These are phyloP conservation scores for Shiraia sp. DNA, from an alignment of 2,329 filamentous ascomycete genomes.

Conservation along the genomic window DNA sequence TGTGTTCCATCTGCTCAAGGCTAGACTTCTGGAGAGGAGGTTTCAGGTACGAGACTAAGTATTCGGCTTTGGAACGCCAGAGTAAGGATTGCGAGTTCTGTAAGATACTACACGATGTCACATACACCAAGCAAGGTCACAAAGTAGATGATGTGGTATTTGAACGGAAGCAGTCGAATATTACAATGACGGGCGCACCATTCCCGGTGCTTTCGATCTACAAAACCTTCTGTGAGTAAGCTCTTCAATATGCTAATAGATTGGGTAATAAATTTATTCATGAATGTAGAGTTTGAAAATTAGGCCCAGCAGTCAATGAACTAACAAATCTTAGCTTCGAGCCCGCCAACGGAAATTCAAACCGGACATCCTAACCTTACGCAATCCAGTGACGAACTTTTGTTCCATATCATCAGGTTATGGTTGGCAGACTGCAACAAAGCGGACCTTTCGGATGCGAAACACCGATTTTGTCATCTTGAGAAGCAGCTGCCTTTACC, in stretches of 20 bases:
- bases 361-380: too few species aligned
- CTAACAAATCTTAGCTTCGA: too few species aligned
- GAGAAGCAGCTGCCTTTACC: constrained; percentile 7
- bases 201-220: constrained; percentile 11
- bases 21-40: constrained; percentile 13
- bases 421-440: constrained; percentile 15
- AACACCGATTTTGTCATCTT: neutral
- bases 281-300: too few species aligned
- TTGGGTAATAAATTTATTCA: too few species aligned
- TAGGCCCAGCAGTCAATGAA: too few species aligned
- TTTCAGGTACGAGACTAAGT: constrained; percentile 3
- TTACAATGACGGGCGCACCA: constrained; percentile 3
- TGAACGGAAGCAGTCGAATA: constrained; percentile 3
- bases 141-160: too few species aligned
- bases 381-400: too few species aligned
- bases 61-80: neutral
- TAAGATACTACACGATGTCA: constrained; percentile 4
- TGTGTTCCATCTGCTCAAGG: constrained; percentile 6
- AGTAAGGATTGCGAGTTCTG: constrained; percentile 11
- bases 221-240: too few species aligned
- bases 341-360: too few species aligned
- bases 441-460: neutral
- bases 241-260: too few species aligned
- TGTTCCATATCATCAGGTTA: too few species aligned
- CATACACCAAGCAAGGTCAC: too few species aligned